Base-by-base conservation (phyloP, 2,329 filamentous ascomycete genomes). In the Arthroderma uncinatum region DNA sequence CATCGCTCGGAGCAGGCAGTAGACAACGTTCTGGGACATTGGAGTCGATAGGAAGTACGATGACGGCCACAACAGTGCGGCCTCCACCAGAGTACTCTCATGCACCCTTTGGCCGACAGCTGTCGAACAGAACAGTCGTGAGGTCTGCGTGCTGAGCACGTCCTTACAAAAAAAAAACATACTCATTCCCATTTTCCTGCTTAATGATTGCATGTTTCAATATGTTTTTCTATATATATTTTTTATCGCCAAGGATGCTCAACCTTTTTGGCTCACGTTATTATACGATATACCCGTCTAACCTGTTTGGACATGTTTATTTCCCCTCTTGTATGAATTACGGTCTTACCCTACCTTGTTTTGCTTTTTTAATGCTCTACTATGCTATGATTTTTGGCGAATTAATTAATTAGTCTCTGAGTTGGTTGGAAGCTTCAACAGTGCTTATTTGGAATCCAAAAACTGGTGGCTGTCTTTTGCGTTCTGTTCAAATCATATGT, bases 261-360 rank as follows among this genome's bases (percentile, higher is more conserved):
- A 10, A 12, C 25, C 14, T 19, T 19, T 16, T 33, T 44, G 5
- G 25, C 16, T 50, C n/a, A 50, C 14, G 21, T 33, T 33, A 16
- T 33, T 16, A n/a, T 16, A 50, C 25, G 25, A 50, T 50, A 50
- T 50, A 50, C 47, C 47, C 47, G 25, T 50, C 47, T 19, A 50
- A 50, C 23, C 19, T 19, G 23, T 33, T 34, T 50, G 47, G 47
- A 16, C 25, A 50, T 50, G 47, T 50, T 50, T 12, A 30, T 30
- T 50, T 50, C 28, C 23, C 25, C 40, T 47, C 25, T 10, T 50
- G 44, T 30, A 50, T 7, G 47, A 50, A 50, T 50, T 50, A 50
- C 12, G 47, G 4, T 30, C 25, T 33, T 12, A 12, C 34, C 7
- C 28, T 50, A 30, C 28, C 3, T 50, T 50, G 14, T 33, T 28